Evolutionary conservation across 73 alveolate genomes (phyloP).

Genomic region (Symbiodinium pilosum): DNA sequence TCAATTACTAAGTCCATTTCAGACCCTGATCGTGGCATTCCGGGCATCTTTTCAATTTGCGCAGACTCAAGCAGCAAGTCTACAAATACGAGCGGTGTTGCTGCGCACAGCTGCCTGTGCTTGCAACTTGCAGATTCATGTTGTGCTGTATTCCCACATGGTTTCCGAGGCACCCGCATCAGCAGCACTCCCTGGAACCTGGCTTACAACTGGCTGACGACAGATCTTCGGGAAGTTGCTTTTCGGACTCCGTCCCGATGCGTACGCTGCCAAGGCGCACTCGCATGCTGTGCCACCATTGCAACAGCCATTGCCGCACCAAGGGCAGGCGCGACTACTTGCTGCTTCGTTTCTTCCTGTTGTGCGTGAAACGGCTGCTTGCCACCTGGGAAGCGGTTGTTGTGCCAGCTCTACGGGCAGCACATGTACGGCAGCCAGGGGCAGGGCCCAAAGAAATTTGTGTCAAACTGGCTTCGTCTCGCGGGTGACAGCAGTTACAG

Average conservation of each 20-base stretch:
- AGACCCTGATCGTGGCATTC: too few relatives aligned
- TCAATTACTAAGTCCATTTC: too few relatives aligned
- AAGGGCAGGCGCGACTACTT: slow-evolving; percentile 23
- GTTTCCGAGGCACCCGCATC: background rate
- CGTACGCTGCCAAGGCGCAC: slow-evolving; percentile 21
- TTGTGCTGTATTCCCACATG: too few relatives aligned
- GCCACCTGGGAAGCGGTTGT: too few relatives aligned
- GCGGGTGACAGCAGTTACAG: too few relatives aligned
- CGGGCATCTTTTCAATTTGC: too few relatives aligned
- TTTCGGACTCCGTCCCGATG: background rate
- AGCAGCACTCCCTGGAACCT: background rate
- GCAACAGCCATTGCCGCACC: slow-evolving; percentile 90
- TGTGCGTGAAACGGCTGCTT: too few relatives aligned
- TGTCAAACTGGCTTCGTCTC: background rate
- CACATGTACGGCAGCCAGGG: slow-evolving; percentile 89
- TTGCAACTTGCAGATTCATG: too few relatives aligned
- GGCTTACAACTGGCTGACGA: background rate
- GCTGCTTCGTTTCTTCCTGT: background rate
- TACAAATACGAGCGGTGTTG: too few relatives aligned
- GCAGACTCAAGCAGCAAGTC: too few relatives aligned
- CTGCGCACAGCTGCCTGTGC: too few relatives aligned
- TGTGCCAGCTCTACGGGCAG: slow-evolving; percentile 87
- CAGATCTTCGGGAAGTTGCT: background rate
- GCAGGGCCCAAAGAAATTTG: background rate
- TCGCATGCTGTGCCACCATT: slow-evolving; percentile 52